A percentile compares a stretch with the other conserved stretches of the same genome.
Evolutionary conservation across 192 early-diverging fungal species (phyloP).

Genomic region (Coemansia sp.): DNA sequence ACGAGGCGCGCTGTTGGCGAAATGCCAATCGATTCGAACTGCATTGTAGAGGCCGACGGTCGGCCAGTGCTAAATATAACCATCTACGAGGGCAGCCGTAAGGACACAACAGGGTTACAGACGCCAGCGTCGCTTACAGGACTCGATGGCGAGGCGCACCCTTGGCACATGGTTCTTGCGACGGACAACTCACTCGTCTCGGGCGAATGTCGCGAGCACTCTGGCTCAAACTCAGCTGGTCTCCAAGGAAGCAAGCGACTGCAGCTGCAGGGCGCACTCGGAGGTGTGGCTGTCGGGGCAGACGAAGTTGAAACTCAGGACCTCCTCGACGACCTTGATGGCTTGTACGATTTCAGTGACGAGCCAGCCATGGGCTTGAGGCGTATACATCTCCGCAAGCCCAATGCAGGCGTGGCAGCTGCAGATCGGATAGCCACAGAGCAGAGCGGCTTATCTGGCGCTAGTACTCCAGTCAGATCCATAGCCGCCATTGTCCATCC

Average conservation of each 20-base stretch:
- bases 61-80: background rate
- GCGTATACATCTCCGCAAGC: background rate
- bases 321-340: conserved; percentile 43
- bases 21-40: background rate
- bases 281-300: background rate
- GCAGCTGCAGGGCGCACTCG: background rate
- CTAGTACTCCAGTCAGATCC: background rate
- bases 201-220: background rate
- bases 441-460: background rate
- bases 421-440: background rate
- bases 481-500: background rate
- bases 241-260: background rate
- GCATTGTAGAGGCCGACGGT: background rate
- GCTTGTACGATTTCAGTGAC: conserved; percentile 32
- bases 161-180: background rate
- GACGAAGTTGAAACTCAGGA: conserved; percentile 32
- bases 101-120: background rate
- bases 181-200: background rate
- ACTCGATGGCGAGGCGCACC: background rate
- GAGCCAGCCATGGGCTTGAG: background rate
- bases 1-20: background rate
- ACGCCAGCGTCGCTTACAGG: background rate
- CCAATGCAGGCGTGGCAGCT: background rate
- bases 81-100: background rate
- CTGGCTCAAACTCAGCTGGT: background rate